These are phyloP conservation scores for Phaeotremella fagi DNA, from an alignment of 768 basidiomycete genomes.

Conservation along the genomic window DNA sequence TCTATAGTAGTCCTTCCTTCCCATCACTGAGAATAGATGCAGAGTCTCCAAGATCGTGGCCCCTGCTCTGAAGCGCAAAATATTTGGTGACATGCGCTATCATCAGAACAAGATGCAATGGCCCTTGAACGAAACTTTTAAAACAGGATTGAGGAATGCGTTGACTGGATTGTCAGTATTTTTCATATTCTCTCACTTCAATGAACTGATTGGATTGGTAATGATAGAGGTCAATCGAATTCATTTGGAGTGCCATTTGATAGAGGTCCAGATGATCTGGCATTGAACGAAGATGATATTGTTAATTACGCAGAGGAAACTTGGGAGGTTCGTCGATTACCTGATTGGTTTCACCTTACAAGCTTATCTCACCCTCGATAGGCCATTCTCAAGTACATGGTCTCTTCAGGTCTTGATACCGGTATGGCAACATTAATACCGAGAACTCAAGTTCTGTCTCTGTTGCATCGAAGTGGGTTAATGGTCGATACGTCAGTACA, in stretches of 20 bases:
- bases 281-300: constrained; percentile 23
- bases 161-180: constrained; percentile 40
- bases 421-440: constrained; percentile 71
- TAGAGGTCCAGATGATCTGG: constrained; percentile 9
- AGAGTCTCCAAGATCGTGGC: constrained; percentile 23
- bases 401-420: constrained; percentile 62
- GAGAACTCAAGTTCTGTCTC: constrained; percentile 73
- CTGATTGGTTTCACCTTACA: no score
- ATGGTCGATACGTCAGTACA: constrained; percentile 72
- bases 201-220: neutral
- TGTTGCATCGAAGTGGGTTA: constrained; percentile 76
- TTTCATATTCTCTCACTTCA: neutral
- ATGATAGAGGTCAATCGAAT: constrained; percentile 35
- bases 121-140: constrained; percentile 36
- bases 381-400: constrained; percentile 98
- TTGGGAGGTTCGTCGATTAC: constrained; percentile 38
- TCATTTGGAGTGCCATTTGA: constrained; percentile 44
- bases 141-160: constrained; percentile 40
- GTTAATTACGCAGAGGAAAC: constrained; percentile 38
- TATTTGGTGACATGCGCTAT: constrained; percentile 18
- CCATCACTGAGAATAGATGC: no score
- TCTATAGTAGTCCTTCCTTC: neutral
- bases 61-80: constrained; percentile 27
- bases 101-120: constrained; percentile 23
- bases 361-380: constrained; percentile 41